These are phyloP conservation scores for Nothomitra cinnamomea DNA, from an alignment of 2,329 filamentous ascomycete genomes.

Conservation along the genomic window DNA sequence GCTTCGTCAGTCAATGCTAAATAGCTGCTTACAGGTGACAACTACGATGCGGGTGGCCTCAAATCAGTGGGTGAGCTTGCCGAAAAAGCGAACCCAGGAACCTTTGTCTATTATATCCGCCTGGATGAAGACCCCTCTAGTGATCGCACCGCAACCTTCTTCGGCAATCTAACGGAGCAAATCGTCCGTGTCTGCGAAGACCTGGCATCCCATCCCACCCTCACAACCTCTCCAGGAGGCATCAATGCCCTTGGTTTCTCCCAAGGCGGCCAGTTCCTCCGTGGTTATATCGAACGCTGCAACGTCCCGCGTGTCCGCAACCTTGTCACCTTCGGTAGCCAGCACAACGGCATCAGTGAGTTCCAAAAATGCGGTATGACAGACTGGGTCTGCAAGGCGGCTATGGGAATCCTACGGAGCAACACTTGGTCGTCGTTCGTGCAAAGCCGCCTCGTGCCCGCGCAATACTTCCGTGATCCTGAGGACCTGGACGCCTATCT, in stretches of 20 bases:
- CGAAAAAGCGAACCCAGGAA: slow-evolving; percentile 59
- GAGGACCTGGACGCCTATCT: slow-evolving; percentile 56
- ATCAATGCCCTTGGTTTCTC: slow-evolving; percentile 89
- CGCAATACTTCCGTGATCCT: slow-evolving; percentile 80
- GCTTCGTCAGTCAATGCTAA: background rate
- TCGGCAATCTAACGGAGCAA: slow-evolving; percentile 76
- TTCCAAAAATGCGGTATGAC: slow-evolving; percentile 55
- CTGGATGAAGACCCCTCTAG: slow-evolving; percentile 45
- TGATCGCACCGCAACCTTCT: slow-evolving; percentile 74
- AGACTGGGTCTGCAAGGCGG: slow-evolving; percentile 69
- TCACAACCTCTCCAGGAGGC: slow-evolving; percentile 56
- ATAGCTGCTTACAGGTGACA: slow-evolving; percentile 24
- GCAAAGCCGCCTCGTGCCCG: slow-evolving; percentile 68
- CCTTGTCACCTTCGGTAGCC: slow-evolving; percentile 75
- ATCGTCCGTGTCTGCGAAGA: slow-evolving; percentile 60
- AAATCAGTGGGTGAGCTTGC: slow-evolving; percentile 53
- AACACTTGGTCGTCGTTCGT: slow-evolving; percentile 70
- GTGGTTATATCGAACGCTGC: slow-evolving; percentile 78
- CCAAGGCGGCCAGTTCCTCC: slow-evolving; percentile 91
- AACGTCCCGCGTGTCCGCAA: slow-evolving; percentile 57
- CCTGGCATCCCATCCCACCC: slow-evolving; percentile 57
- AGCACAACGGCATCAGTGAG: slow-evolving; percentile 80
- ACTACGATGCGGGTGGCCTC: slow-evolving; percentile 61
- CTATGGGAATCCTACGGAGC: slow-evolving; percentile 57
- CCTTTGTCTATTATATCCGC: slow-evolving; percentile 64